Evolutionary conservation across 2,329 filamentous ascomycete species (phyloP).

Genomic region (Pseudogymnoascus sp.): DNA sequence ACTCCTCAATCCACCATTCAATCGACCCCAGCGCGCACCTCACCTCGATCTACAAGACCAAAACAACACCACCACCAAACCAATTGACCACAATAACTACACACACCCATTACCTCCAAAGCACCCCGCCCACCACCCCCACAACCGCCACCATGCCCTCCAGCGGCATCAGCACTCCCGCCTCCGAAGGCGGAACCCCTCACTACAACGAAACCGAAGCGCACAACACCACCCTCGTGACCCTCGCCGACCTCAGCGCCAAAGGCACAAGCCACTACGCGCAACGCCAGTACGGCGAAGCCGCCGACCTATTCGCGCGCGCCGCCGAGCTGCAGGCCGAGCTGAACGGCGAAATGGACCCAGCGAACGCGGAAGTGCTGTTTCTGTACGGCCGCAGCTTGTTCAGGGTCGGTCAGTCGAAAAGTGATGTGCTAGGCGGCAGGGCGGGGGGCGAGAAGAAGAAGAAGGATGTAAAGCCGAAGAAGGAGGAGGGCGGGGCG

Average conservation of each 20-base stretch:
- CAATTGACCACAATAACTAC: neutral
- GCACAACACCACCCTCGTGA: conserved; percentile 42
- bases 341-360: conserved; percentile 84
- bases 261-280: conserved; percentile 79
- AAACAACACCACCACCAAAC: neutral
- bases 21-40: neutral
- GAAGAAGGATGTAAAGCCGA: conserved; percentile 36
- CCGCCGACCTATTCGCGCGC: conserved; percentile 79
- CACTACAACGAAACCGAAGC: conserved; percentile 8
- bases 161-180: conserved; percentile 20
- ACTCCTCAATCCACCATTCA: neutral
- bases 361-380: conserved; percentile 85
- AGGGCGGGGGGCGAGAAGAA: conserved; percentile 56
- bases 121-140: neutral
- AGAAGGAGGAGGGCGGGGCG: conserved; percentile 34
- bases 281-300: conserved; percentile 78
- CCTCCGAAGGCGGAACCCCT: conserved; percentile 6
- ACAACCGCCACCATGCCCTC: conserved; percentile 16
- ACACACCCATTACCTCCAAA: neutral
- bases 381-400: conserved; percentile 91
- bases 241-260: conserved; percentile 68
- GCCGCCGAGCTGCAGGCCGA: conserved; percentile 85
- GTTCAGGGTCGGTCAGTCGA: conserved; percentile 88
- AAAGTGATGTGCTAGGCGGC: conserved; percentile 88
- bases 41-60: neutral